Base-by-base conservation (phyloP, 345 rosid genomes). In the Eutrema yunnanense region DNA sequence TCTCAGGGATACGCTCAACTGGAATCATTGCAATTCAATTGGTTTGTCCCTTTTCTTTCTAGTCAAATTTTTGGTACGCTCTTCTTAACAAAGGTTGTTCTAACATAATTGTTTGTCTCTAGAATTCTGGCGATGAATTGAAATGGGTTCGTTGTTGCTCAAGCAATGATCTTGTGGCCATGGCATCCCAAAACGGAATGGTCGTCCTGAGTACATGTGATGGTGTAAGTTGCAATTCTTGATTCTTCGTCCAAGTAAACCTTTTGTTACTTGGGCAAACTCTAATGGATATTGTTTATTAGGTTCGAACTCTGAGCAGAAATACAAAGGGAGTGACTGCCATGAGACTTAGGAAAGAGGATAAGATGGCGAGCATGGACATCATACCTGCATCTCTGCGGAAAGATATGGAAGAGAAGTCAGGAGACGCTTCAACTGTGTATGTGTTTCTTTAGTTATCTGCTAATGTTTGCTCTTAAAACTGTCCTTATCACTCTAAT, bases 161-260 rank as follows among this genome's bases (percentile, higher is more conserved):
- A 71, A 88, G 86, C 80, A 85, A 87, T 71, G 98, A 94, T 81
- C 89, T 91, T 62, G 90, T 91, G 61, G 97, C 97, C 42, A 88
- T 94, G 97, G 98, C 98, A 63, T 94, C 98, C 9, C 97, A 82
- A 54, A 89, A 91, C 48, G 98, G 97, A 88, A 86, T 81, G 95
- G 97, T 91, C 65, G 88, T 89, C 75, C 72, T 94, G 54, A 86
- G 90, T 76, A 82, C 95, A 54, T 89, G 95, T 60, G 92, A 86
- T 54, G 82, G 74, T 78, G 98, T 91, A 83, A 78, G 92, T 73
- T 67, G 26, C 46, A 43, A 9, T 53, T 47, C 29, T 61, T 13
- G 26, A 12, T 37, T 71, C 16, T 46, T 51, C n/a, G 73, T 67
- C 29, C 1, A 2, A 36, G 71, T 47, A 52, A 64, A 55, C n/a